Conservation (phyloP, 805 yeast genomes). For the Wickerhamomyces strasburgensis region DNA sequence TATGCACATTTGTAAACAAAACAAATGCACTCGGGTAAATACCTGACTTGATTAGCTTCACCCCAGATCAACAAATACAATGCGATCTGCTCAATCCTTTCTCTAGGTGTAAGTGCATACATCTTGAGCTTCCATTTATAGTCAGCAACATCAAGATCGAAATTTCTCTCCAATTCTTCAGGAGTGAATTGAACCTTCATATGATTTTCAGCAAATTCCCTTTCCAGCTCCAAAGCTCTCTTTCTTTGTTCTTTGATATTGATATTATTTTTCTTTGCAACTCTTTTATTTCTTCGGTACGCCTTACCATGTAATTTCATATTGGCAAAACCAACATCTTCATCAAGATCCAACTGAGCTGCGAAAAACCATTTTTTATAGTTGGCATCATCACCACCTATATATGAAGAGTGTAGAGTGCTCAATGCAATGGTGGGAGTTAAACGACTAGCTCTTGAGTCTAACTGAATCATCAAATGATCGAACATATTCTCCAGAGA, state of each 20-base stretch:
- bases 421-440: slow-evolving; percentile 64
- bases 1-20: slow-evolving; percentile 78
- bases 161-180: slow-evolving; percentile 36
- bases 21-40: slow-evolving; percentile 84
- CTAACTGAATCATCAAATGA: slow-evolving; percentile 73
- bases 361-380: slow-evolving; percentile 91
- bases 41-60: slow-evolving; percentile 80
- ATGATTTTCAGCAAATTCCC: slow-evolving; percentile 42
- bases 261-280: slow-evolving; percentile 36
- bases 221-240: slow-evolving; percentile 42
- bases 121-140: slow-evolving; percentile 50
- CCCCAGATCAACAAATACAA: slow-evolving; percentile 82
- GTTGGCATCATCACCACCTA: slow-evolving; percentile 86
- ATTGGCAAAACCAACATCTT: slow-evolving; percentile 52
- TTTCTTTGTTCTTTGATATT: slow-evolving; percentile 30
- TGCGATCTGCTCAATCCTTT: slow-evolving; percentile 58
- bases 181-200: slow-evolving; percentile 48
- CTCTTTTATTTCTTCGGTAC: slow-evolving; percentile 36
- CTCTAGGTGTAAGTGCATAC: slow-evolving; percentile 42
- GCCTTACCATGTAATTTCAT: slow-evolving; percentile 49
- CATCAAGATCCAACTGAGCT: slow-evolving; percentile 74
- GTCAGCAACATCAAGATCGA: slow-evolving; percentile 66
- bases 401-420: slow-evolving; percentile 82
- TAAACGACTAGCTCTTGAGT: slow-evolving; percentile 82
- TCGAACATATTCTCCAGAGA: slow-evolving; percentile 77